Conservation (phyloP, 1,139 yeast genomes). For the Lodderomyces orthopsilosis region DNA sequence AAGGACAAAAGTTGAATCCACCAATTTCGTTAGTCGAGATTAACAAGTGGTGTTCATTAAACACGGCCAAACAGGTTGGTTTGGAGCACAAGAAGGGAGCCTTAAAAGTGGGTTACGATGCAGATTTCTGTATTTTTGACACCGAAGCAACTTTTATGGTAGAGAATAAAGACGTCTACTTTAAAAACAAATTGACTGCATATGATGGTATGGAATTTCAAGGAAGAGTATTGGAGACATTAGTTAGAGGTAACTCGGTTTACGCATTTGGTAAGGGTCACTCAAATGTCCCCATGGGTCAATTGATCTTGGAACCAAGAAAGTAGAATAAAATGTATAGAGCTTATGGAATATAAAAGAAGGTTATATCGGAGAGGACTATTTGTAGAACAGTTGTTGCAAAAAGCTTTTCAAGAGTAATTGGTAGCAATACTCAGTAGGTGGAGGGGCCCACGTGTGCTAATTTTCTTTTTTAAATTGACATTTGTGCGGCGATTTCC, state of each 20-base stretch:
- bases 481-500: neutral
- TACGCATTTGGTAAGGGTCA: constrained; percentile 60
- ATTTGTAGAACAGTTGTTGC: neutral
- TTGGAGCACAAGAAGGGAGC: constrained; percentile 69
- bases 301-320: constrained; percentile 58
- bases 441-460: constrained; percentile 1
- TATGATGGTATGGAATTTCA: constrained; percentile 66
- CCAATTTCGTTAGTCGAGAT: constrained; percentile 61
- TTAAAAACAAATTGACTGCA: constrained; percentile 86
- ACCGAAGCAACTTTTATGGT: constrained; percentile 55
- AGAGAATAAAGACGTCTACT: constrained; percentile 57
- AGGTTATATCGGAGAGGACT: neutral
- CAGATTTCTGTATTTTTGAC: constrained; percentile 83
- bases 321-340: constrained; percentile 1
- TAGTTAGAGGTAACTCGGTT: constrained; percentile 70
- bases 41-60: constrained; percentile 72
- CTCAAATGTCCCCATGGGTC: constrained; percentile 54
- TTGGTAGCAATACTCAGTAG: neutral
- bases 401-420: neutral
- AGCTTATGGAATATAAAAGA: neutral
- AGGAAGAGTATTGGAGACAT: constrained; percentile 77
- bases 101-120: constrained; percentile 73
- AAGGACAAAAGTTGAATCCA: constrained; percentile 55
- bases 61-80: constrained; percentile 86
- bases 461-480: neutral